Percentiles rank a stretch among this genome's conserved stretches.
phyloP scores from a whole-genome alignment of 257 asterid genomes.

The Thymus quinquecostatus region DNA sequence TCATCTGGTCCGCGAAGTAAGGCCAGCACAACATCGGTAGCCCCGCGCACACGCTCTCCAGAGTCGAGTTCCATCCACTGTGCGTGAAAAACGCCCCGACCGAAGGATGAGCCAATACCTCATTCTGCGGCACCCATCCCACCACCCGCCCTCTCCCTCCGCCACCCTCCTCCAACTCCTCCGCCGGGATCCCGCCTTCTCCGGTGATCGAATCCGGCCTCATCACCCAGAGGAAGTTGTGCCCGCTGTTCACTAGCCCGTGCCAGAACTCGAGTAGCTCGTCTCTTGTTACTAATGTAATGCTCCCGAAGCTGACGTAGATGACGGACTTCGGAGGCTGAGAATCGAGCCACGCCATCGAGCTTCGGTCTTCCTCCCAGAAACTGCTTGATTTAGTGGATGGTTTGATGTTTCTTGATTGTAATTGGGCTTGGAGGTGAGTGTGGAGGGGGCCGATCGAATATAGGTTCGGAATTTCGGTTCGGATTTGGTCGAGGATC shows the following conservation, averaged over 20 bases:
- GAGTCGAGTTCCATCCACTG: conserved; percentile 61
- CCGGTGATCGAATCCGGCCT: conserved; percentile 49
- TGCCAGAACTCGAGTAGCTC: conserved; percentile 58
- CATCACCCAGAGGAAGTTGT: conserved; percentile 56
- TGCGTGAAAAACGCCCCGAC: conserved; percentile 55
- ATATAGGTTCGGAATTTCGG: conserved; percentile 49
- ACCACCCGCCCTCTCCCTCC: conserved; percentile 48
- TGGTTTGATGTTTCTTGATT: conserved; percentile 20
- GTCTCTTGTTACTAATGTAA: conserved; percentile 33
- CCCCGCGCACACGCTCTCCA: conserved; percentile 45
- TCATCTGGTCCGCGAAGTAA: conserved; percentile 50
- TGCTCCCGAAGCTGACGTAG: conserved; percentile 63
- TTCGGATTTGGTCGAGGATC: conserved; percentile 48
- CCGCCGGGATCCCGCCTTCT: conserved; percentile 32
- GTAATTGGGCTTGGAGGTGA: conserved; percentile 37
- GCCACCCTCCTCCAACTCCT: conserved; percentile 32
- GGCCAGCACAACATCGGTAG: conserved; percentile 70
- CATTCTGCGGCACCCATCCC: conserved; percentile 61
- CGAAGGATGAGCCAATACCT: conserved; percentile 47
- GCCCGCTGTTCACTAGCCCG: conserved; percentile 52
- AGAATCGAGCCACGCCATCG: conserved; percentile 50
- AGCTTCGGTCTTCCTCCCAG: conserved; percentile 53
- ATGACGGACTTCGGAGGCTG: conserved; percentile 49
- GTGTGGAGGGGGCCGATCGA: conserved; percentile 70
- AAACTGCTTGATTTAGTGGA: conserved; percentile 43